Conservation (phyloP, 805 yeast species). For the Hanseniaspora opuntiae region DNA sequence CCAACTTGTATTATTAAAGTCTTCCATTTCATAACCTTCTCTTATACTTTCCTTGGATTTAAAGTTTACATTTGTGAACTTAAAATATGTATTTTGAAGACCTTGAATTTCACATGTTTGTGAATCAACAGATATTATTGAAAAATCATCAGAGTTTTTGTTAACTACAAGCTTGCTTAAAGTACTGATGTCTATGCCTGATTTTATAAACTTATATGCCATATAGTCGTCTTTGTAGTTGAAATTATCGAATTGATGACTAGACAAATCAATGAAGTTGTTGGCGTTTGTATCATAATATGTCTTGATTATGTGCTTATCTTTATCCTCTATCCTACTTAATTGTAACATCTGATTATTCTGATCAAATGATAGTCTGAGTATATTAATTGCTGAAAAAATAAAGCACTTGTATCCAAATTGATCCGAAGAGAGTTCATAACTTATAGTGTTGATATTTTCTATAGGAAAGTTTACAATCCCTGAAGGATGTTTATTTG, state of each 20-base stretch:
- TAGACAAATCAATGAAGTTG: neutral
- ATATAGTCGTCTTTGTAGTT: neutral
- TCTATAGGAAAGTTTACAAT: neutral
- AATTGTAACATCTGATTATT: neutral
- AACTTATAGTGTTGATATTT: neutral
- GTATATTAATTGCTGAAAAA: neutral
- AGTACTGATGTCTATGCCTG: neutral
- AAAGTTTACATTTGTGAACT: slow-evolving; percentile 20
- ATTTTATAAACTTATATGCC: neutral
- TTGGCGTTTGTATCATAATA: neutral
- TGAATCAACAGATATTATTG: slow-evolving; percentile 19
- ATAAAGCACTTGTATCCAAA: neutral
- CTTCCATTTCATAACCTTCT: slow-evolving; percentile 32
- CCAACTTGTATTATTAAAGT: slow-evolving; percentile 51
- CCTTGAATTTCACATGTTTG: slow-evolving; percentile 19
- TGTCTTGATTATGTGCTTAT: neutral
- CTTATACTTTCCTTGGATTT: slow-evolving; percentile 24
- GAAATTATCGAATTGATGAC: neutral
- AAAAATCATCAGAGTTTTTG: neutral
- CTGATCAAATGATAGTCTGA: neutral
- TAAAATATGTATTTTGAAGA: slow-evolving; percentile 2
- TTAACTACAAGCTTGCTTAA: neutral
- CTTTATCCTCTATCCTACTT: neutral
- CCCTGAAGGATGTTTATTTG: neutral
- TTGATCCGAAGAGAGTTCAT: neutral